phyloP scores from a whole-genome alignment of 2,329 filamentous ascomycete species.

The Blumeriella jaapii region DNA sequence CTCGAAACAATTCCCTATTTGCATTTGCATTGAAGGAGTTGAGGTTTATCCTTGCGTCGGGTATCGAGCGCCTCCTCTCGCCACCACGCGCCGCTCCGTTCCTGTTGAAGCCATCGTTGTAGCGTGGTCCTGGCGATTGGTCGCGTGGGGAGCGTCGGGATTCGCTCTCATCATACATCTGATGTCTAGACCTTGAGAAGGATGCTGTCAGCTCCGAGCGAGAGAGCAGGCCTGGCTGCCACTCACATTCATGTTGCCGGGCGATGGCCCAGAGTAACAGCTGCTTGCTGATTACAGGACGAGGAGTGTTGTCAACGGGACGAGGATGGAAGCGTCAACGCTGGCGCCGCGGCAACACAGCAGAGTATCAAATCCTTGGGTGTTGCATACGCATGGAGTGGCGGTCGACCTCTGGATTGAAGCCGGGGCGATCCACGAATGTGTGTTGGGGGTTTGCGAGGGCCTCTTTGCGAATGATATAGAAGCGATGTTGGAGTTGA shows the following conservation, averaged over 20 bases:
- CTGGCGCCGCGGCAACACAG: background rate
- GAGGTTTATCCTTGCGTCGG: conserved; percentile 27
- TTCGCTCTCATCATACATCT: conserved; percentile 29
- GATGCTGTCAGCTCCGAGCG: conserved; percentile 9
- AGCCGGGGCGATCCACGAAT: too few relatives aligned
- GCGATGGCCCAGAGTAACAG: conserved; percentile 6
- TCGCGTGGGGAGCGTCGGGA: conserved; percentile 32
- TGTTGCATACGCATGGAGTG: background rate
- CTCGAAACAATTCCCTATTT: conserved; percentile 46
- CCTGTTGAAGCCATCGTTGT: conserved; percentile 24
- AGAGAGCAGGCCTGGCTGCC: background rate
- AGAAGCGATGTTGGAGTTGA: too few relatives aligned
- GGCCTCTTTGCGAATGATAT: too few relatives aligned
- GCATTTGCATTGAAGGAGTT: conserved; percentile 48
- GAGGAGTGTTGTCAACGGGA: conserved; percentile 1
- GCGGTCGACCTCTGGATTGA: background rate
- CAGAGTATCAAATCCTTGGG: background rate
- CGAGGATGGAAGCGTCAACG: background rate
- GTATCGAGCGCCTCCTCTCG: conserved; percentile 24
- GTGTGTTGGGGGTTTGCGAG: too few relatives aligned
- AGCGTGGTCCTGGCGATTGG: conserved; percentile 28
- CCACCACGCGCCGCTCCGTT: conserved; percentile 19
- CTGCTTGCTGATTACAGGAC: background rate
- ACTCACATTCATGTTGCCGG: conserved; percentile 10
- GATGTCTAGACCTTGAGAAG: conserved; percentile 27